Percentiles rank a stretch among this genome's conserved stretches.
Conservation (phyloP, 2,329 filamentous ascomycete genomes). For the Verticillium tricorpus region DNA sequence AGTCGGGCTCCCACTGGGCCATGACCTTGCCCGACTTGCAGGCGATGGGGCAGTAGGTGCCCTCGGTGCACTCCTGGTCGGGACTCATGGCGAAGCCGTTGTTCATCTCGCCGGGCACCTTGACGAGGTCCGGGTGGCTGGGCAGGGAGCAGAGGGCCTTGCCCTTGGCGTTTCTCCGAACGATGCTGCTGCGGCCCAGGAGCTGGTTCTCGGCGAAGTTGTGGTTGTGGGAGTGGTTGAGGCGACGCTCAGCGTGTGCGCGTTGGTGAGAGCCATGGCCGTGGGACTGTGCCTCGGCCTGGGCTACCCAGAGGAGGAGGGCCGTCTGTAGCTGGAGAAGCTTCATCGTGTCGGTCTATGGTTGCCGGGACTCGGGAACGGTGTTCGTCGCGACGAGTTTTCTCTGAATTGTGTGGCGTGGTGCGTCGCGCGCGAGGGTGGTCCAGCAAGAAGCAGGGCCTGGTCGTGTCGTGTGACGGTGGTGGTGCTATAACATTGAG, state of each 20-base stretch:
- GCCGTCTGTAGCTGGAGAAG: conserved; percentile 22
- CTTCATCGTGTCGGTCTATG: conserved; percentile 41
- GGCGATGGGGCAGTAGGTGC: conserved; percentile 70
- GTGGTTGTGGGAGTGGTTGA: conserved; percentile 29
- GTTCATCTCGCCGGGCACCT: conserved; percentile 59
- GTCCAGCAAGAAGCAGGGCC: background rate
- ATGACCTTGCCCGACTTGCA: conserved; percentile 73
- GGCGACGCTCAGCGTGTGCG: conserved; percentile 22
- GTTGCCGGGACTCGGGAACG: conserved; percentile 1
- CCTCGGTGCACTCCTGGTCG: conserved; percentile 63
- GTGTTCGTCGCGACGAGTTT: conserved; percentile 1
- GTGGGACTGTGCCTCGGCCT: conserved; percentile 28
- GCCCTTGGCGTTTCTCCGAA: conserved; percentile 22
- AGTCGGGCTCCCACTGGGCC: conserved; percentile 71
- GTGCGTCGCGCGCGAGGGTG: conserved; percentile 2
- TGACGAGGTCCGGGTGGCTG: conserved; percentile 58
- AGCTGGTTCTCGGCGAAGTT: conserved; percentile 11
- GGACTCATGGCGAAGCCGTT: conserved; percentile 78
- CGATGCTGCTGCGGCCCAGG: conserved; percentile 11
- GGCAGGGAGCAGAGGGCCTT: conserved; percentile 57
- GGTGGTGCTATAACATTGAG: conserved; percentile 12
- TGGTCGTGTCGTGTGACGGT: conserved; percentile 1
- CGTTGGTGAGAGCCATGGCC: conserved; percentile 34
- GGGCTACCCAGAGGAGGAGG: conserved; percentile 39
- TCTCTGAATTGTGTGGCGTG: background rate